Base-by-base conservation (phyloP, 2,329 filamentous ascomycete species). In the Harringtonia aguacate region DNA sequence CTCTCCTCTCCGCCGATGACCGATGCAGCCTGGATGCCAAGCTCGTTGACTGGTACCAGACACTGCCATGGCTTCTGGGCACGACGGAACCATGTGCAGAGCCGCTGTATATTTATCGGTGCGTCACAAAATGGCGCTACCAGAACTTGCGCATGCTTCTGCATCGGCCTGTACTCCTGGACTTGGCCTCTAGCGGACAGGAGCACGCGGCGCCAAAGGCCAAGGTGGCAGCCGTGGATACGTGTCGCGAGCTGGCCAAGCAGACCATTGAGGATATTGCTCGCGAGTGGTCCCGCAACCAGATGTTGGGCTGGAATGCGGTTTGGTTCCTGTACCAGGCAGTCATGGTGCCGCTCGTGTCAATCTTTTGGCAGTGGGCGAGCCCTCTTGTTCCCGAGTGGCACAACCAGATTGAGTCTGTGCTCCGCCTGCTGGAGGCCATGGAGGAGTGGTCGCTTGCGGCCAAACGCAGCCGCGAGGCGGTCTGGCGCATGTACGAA, bases 291-390 rank as follows among this genome's bases (percentile, higher is more conserved):
- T 75, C 75, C 37, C 74, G 78, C 37, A 84, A 86, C 56, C 77
- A 87, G 56, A 84, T 89, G 64, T 78, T 77, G 1, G 84, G 84
- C 9, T 89, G 84, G 84, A 86, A 86, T 57, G 84, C 81, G 0
- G 83, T 85, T 3, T 88, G 84, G 83, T 82, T 87, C 61, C 73
- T 86, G 47, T 89, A 86, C 62, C 84, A 89, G 59, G 83, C 84
- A 0, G 78, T 77, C 50, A 85, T 89, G 79, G 79, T 89, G 9
- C 84, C 84, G 0, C 71, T 90, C 1, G 74, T 90, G 12, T 82
- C 77, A 20, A 68, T 89, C 13, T 86, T 87, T 58, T 82, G 77
- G 68, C 80, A 86, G 56, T 68, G 65, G 61, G 64, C 67, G 46
- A 69, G 62, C 54, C 65, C 68, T 10, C 63, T 63, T 29, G 66